Base-by-base conservation (phyloP, 805 yeast species). In the Barnettozyma californica region DNA sequence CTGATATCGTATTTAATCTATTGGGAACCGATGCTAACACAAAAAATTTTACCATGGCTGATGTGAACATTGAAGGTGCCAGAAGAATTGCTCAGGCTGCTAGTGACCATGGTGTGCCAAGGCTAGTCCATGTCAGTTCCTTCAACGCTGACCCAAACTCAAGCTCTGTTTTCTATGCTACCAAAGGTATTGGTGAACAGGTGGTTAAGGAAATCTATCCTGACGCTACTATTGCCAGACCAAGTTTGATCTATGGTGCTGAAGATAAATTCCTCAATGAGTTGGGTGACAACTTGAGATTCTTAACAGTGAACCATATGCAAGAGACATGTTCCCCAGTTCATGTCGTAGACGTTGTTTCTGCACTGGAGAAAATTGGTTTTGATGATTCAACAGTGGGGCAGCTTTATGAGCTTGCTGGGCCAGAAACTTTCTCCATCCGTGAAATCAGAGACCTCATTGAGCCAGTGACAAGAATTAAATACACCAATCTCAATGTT, bases 331-430 rank as follows among this genome's bases (percentile, higher is more conserved):
- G 83, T 41, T 74, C 76, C 58, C 96, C 96, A 38, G 81, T 81
- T n/a, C 88, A 84, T 62, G 88, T 81, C 35, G 56, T 71, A 44
- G 95, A 88, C 62, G 90, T 87, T 49, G 92, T 94, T 20, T 71
- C 76, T 54, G 95, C 87, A 4, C 72, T 88, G 56, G 94, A 85
- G 70, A 76, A 72, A 56, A 86, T 88, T 57, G 91, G 87, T 9
- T 87, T 70, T 64, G 91, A 88, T 64, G 95, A 88, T 66, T 71
- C 87, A 46, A 87, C 95, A 19, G 74, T 75, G 13, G 95, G 95
- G 52, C 76, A 84, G 67, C 75, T 83, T 44, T 88, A 68, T 66
- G 95, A 88, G 68, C 75, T 88, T 54, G 73, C 69, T 59, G 95
- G 95, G 11, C 77, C 82, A n/a, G 85, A 85, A 65, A 71, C 74